Evolutionary conservation across 1,139 yeast species (phyloP).

Genomic region (Pichia sorboxylosa): DNA sequence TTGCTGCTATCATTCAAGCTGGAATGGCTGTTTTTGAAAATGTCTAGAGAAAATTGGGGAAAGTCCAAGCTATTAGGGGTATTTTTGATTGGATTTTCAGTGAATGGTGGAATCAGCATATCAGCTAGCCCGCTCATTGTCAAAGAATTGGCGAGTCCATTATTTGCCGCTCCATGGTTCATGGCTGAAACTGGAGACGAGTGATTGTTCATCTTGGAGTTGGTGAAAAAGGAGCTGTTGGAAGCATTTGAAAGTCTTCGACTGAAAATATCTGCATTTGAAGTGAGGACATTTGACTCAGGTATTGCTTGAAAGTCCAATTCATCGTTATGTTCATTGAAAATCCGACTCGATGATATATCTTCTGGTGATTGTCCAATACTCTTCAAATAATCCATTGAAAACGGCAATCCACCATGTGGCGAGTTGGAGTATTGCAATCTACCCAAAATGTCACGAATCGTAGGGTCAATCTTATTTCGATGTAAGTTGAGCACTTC

Average conservation of each 20-base stretch:
- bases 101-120: constrained; percentile 6
- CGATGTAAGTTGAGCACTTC: constrained; percentile 23
- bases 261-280: constrained; percentile 1
- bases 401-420: constrained; percentile 29
- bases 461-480: constrained; percentile 40
- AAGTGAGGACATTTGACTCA: neutral
- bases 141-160: too few relatives aligned
- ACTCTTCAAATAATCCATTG: constrained; percentile 14
- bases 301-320: neutral
- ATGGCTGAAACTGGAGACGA: neutral
- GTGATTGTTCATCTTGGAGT: neutral
- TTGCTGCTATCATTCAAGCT: neutral
- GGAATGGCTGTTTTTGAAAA: constrained; percentile 9
- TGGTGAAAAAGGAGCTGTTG: neutral
- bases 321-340: neutral
- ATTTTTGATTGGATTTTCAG: constrained; percentile 7
- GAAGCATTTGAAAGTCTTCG: neutral
- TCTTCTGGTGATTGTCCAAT: constrained; percentile 2
- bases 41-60: constrained; percentile 16
- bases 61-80: constrained; percentile 9
- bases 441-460: constrained; percentile 37
- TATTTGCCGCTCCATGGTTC: neutral
- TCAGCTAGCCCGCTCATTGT: too few relatives aligned
- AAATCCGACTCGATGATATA: too few relatives aligned
- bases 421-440: constrained; percentile 45